A percentile compares a stretch with the other conserved stretches of the same genome.
Conservation (phyloP, 306 rosid species). For the Castanea sativa region DNA sequence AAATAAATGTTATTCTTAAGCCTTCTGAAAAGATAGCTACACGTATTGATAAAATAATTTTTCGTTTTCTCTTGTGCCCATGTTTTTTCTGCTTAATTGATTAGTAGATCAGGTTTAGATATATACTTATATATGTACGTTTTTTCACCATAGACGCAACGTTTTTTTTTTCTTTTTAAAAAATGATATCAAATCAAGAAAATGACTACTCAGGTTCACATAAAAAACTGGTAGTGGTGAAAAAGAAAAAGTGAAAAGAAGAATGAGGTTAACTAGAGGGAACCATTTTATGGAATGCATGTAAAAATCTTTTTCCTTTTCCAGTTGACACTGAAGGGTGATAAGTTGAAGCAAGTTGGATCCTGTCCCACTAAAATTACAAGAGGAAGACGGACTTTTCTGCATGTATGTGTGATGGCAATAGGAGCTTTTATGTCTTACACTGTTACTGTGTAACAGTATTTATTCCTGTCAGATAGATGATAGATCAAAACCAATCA, state of each 20-base stretch:
- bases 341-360: neutral
- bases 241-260: neutral
- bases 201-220: neutral
- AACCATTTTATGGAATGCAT: neutral
- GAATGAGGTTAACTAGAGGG: neutral
- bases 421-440: slow-evolving; percentile 6
- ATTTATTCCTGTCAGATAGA: slow-evolving; percentile 15
- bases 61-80: neutral
- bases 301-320: neutral
- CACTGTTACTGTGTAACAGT: slow-evolving; percentile 16
- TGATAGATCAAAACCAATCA: neutral
- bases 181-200: neutral
- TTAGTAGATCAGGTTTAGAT: too few species aligned
- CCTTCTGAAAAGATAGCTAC: neutral
- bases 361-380: neutral
- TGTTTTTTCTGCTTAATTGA: too few species aligned
- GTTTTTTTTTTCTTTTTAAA: neutral
- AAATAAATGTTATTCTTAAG: neutral
- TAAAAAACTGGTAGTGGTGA: neutral
- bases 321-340: neutral
- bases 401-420: slow-evolving; percentile 3
- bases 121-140: too few species aligned
- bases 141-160: too few species aligned
- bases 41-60: neutral
- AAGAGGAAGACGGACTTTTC: neutral